phyloP scores from a whole-genome alignment of 208 protist species.

The Kentomonas sorsogonicus region DNA sequence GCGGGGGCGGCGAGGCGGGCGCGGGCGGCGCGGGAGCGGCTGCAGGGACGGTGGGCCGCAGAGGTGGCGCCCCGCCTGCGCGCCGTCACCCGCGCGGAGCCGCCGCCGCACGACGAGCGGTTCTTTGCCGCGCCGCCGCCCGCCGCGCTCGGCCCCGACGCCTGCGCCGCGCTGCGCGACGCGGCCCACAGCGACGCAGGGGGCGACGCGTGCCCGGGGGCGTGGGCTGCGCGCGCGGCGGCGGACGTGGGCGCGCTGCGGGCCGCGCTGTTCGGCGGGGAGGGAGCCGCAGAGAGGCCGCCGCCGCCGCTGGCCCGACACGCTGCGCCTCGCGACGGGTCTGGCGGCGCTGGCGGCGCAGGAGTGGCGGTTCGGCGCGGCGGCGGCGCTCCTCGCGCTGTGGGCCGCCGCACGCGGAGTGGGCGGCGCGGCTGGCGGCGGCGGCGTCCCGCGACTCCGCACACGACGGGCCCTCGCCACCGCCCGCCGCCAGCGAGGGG shows the following conservation, averaged over 20 bases:
- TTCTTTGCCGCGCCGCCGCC: no score
- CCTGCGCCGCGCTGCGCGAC: slow-evolving; percentile 17
- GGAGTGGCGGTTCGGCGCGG: slow-evolving; percentile 1
- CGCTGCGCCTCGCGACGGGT: background rate
- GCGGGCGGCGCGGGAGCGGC: no score
- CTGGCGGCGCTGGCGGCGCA: slow-evolving; percentile 3
- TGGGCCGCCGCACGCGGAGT: slow-evolving; percentile 4
- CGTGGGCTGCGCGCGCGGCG: slow-evolving; percentile 7
- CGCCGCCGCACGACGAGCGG: no score
- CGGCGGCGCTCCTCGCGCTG: background rate
- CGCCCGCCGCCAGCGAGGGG: no score
- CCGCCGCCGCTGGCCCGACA: background rate
- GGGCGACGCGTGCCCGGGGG: background rate
- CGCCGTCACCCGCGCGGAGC: no score
- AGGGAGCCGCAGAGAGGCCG: background rate
- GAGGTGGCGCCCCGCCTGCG: no score
- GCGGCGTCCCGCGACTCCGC: no score
- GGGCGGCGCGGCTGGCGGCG: no score
- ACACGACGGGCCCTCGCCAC: no score
- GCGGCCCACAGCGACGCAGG: background rate
- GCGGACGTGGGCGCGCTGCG: slow-evolving; percentile 15
- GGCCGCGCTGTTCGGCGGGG: background rate
- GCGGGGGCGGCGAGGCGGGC: no score
- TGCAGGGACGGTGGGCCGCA: no score
- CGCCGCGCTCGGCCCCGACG: no score